Base-by-base conservation (phyloP, 176 grass and related monocot genomes). In the Juncus inflexus region DNA sequence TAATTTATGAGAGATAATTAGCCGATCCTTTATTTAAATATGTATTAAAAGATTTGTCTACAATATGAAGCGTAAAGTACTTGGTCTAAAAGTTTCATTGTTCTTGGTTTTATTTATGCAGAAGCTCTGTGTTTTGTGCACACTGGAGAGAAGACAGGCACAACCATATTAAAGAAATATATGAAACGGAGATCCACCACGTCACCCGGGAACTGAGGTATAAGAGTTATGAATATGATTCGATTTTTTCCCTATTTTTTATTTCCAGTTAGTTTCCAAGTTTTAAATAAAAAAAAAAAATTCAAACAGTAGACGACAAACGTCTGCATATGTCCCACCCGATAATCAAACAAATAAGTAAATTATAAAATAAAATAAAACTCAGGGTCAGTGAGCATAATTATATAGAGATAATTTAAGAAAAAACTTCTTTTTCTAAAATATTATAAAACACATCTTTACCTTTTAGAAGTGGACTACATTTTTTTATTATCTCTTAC, bases 161-260 rank as follows among this genome's bases (percentile, higher is more conserved):
- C 3, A 54, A 68, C 4, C 53, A 54, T 37, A 40, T 2, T 52
- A n/a, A 37, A 67, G 49, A 66, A 52, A 67, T 43, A 51, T 39
- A 54, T 36, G 65, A 68, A 55, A 68, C 37, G 49, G 65, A 68
- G 35, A 9, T 50, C 12, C 49, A n/a, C 12, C 19, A 52, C 47
- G 37, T 47, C 65, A 47, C 65, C 45, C 65, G 14, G 12, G 15
- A 52, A 37, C 16, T 52, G 50, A 37, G 45, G 45, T 52, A 66
- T 35, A 43, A 50, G 13, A 66, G 11, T 4, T 2, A 62, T 36
- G 28, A 12, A 9, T 13, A 57, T 9, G 7, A 57, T 57, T 57
- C 54, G 5, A 52, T 60, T 12, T 14, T 50, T 16, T 55, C 64
- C 47, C 14, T 45, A 40, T 9, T 56, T 35, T 9, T 54, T 52